Percentiles rank a stretch among this genome's conserved stretches.
These are phyloP conservation scores for Claviceps humidiphila DNA, from an alignment of 2,329 filamentous ascomycete genomes.

Conservation along the genomic window DNA sequence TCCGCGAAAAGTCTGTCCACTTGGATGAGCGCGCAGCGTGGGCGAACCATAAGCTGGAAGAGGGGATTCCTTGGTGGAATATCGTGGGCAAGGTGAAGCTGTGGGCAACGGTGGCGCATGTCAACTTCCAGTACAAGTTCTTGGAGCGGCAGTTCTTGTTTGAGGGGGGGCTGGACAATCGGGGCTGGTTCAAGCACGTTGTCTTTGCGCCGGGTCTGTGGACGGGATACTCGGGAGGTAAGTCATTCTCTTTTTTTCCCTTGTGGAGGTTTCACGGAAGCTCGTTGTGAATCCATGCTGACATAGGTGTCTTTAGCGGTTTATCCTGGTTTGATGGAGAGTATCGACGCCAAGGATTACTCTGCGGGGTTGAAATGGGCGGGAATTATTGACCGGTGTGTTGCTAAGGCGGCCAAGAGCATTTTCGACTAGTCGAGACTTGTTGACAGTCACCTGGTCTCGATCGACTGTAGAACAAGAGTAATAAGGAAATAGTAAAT, in stretches of 20 bases:
- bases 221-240: slow-evolving; percentile 78
- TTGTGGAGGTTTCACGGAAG: background rate
- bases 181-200: slow-evolving; percentile 88
- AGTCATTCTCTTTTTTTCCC: slow-evolving; percentile 14
- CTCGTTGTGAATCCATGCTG: slow-evolving; percentile 2
- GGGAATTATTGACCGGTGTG: slow-evolving; percentile 39
- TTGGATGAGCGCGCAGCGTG: slow-evolving; percentile 33
- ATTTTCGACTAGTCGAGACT: slow-evolving; percentile 10
- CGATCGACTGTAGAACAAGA: background rate
- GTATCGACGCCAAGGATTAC: slow-evolving; percentile 46
- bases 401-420: slow-evolving; percentile 32
- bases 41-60: slow-evolving; percentile 28
- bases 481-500: too few species aligned
- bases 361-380: slow-evolving; percentile 45
- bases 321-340: slow-evolving; percentile 49
- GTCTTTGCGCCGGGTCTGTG: slow-evolving; percentile 84
- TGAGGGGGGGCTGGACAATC: slow-evolving; percentile 59
- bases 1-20: slow-evolving; percentile 26
- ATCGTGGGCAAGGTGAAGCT: slow-evolving; percentile 55
- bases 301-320: slow-evolving; percentile 28
- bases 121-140: slow-evolving; percentile 73
- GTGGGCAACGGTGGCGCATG: slow-evolving; percentile 46
- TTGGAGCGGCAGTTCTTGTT: slow-evolving; percentile 74
- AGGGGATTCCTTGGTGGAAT: slow-evolving; percentile 65
- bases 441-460: too few species aligned